Base-by-base conservation (phyloP, 495 filamentous ascomycete genomes). In the Penicillium dipodomyicola region DNA sequence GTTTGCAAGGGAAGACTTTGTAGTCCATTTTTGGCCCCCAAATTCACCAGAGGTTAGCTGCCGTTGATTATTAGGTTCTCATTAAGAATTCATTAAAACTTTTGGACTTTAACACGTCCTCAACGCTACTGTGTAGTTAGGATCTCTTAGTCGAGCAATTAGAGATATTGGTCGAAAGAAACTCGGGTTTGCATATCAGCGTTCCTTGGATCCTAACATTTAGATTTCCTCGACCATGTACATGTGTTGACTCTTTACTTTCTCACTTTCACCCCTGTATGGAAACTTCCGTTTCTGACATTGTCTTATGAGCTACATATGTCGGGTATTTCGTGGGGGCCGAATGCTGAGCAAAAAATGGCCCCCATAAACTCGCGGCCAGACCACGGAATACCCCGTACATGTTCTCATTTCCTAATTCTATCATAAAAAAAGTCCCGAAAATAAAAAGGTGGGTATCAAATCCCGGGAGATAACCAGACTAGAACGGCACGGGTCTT, bases 401-500 rank as follows among this genome's bases (percentile, higher is more conserved):
- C 27, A 48, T 32, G 27, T 48, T 48, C 44, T 41, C 49, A 41
- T 32, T 37, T 25, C 15, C 30, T 33, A 17, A 8, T 23, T 8
- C 52, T 44, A 54, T 35, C 27, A 44, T 49, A 35, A 32, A 45
- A 10, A 44, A 47, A n/a, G 12, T 0, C n/a, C 20, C 17, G 30
- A 35, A 1, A 47, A 19, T n/a, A 10, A 22, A 37, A 19, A 37
- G 9, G 22, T 54, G 43, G 42, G 23, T 37, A 47, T 19, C 19
- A 27, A 27, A 25, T 27, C 52, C 42, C 42, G 50, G 37, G 37
- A 43, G 25, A 42, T 54, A 5, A 20, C 52, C 52, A 47, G 22
- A 47, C 22, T 47, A 19, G 12, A 32, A 39, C 4, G 10, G 25
- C 11, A 27, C 1, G 52, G 42, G 11, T 47, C 20, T 32, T 39